These are phyloP conservation scores for Calycina herbarum DNA, from an alignment of 2,329 filamentous ascomycete genomes.

Conservation along the genomic window DNA sequence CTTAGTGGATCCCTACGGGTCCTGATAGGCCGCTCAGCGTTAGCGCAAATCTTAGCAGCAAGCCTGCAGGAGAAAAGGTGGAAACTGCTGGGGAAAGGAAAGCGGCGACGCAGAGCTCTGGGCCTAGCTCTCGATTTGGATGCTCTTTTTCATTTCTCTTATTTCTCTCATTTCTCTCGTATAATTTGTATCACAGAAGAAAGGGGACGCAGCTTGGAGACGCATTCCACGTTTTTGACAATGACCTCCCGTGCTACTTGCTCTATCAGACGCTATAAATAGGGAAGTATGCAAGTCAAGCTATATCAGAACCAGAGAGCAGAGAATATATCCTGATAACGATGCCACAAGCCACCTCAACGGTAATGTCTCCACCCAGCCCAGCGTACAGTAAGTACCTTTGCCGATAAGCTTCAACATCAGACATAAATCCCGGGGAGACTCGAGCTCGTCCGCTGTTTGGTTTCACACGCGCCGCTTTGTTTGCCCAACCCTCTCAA, in stretches of 20 bases:
- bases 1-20: background rate
- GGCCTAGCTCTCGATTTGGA: background rate
- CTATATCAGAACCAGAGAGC: background rate
- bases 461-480: constrained; percentile 1
- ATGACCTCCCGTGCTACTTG: background rate
- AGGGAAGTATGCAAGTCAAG: background rate
- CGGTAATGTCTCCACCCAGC: background rate
- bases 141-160: background rate
- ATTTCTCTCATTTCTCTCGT: background rate
- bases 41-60: background rate
- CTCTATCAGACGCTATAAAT: background rate
- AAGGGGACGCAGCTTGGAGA: background rate
- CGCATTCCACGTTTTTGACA: background rate
- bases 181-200: constrained; percentile 2
- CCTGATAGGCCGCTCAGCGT: background rate
- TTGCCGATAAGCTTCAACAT: constrained; percentile 3
- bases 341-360: background rate
- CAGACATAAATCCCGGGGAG: background rate
- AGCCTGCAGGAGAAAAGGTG: background rate
- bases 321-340: background rate
- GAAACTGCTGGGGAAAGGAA: background rate
- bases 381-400: background rate
- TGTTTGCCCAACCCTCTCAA: background rate
- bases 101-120: background rate
- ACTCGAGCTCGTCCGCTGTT: background rate